A percentile compares a stretch with the other conserved stretches of the same genome.
Evolutionary conservation across 345 rosid species (phyloP).

Genomic region (Arabidopsis thaliana): TAIR10.1 NC_003074.8:17550001-17550500

Average conservation of each 20-base stretch:
- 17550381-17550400: slow-evolving; percentile 89
- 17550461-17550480: background rate
- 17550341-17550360: slow-evolving; percentile 95
- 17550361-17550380: slow-evolving; percentile 96
- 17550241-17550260: slow-evolving; percentile 72
- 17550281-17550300: slow-evolving; percentile 84
- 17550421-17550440: background rate
- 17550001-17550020: slow-evolving; percentile 40
- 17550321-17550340: slow-evolving; percentile 88
- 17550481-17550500: slow-evolving; percentile 87
- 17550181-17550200: slow-evolving; percentile 95
- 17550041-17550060: slow-evolving; percentile 80
- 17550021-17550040: slow-evolving; percentile 80
- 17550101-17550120: slow-evolving; percentile 93
- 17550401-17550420: slow-evolving; percentile 62
- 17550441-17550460: slow-evolving; percentile 14
- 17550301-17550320: slow-evolving; percentile 95
- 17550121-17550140: slow-evolving; percentile 77
- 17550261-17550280: slow-evolving; percentile 80
- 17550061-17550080: slow-evolving; percentile 98
- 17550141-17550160: slow-evolving; percentile 98
- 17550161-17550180: slow-evolving; percentile 95
- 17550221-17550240: slow-evolving; percentile 84
- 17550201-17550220: slow-evolving; percentile 87
- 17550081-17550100: slow-evolving; percentile 90